Base-by-base conservation (phyloP, 345 rosid species). In the Dipteronia dyeriana region DNA sequence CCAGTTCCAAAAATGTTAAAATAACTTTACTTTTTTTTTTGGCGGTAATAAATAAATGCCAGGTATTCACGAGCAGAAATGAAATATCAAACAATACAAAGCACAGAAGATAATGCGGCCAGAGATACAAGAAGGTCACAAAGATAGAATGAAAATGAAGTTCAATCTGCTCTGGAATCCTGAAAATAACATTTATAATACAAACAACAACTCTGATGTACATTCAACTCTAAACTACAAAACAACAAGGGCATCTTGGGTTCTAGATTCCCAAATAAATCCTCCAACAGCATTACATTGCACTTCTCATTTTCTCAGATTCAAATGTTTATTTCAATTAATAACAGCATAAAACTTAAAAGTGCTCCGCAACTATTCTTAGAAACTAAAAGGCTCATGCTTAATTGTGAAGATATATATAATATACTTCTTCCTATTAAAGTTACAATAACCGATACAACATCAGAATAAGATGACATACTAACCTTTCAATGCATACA, bases 401-500 rank as follows among this genome's bases (percentile, higher is more conserved):
- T 61, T 57, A 19, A 10, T 23, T 12, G 3, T 12, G 20, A 54
- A 53, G 54, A 66, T 17, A 64, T 63, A 34, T 34, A 0, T 34
- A 34, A 31, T 34, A 34, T 12, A 63, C 38, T 47, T 19, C 71
- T 69, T 68, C 20, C 16, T 9, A 76, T 38, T 45, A 69, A 72
- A 43, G 39, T 70, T 63, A 76, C 20, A 60, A 57, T 17, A 65
- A 45, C 66, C 43, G 13, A 34, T 16, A 68, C 31, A 41, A n/a
- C 17, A 80, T 57, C 47, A 68, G 45, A 38, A 59, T 11, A 47
- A 34, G 47, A 45, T 54, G 56, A 62, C 53, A 61, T 25, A 76
- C 82, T 54, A 71, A 87, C 91, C 92, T 87, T 83, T 86, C 75
- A 53, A 76, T 71, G 74, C 41, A 69, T 71, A 45, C 66, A 73